These are phyloP conservation scores for Tolypocladium paradoxum DNA, from an alignment of 2,329 filamentous ascomycete genomes.

Conservation along the genomic window DNA sequence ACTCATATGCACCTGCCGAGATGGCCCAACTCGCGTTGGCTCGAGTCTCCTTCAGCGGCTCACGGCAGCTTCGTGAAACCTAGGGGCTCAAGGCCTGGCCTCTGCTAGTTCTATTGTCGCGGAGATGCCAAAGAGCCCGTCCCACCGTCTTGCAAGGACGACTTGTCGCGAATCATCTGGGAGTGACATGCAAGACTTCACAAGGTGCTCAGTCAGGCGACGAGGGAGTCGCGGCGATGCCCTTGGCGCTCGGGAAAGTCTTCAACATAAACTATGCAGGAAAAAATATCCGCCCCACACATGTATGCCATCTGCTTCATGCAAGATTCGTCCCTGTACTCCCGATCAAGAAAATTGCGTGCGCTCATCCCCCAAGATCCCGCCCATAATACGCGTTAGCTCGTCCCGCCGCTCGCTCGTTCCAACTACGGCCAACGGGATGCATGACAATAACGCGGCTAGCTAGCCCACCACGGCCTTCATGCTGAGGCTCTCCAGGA, in stretches of 20 bases:
- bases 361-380: neutral
- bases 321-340: neutral
- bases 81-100: no score
- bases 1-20: no score
- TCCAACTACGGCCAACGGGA: neutral
- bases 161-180: no score
- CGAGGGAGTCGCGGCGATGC: neutral
- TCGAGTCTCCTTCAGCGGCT: no score
- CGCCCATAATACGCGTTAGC: neutral
- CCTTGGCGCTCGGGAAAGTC: neutral
- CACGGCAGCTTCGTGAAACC: no score
- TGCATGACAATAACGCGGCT: neutral
- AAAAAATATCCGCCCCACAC: slow-evolving; percentile 1
- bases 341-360: neutral
- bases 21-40: no score
- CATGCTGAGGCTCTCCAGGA: slow-evolving; percentile 84
- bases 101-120: no score
- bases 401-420: no score
- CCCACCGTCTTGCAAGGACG: no score
- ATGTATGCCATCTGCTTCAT: slow-evolving; percentile 1
- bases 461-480: slow-evolving; percentile 67
- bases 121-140: no score
- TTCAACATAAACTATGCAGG: slow-evolving; percentile 3
- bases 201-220: no score
- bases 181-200: no score